Base-by-base conservation (phyloP, 495 filamentous ascomycete genomes). In the Penicillium steckii region DNA sequence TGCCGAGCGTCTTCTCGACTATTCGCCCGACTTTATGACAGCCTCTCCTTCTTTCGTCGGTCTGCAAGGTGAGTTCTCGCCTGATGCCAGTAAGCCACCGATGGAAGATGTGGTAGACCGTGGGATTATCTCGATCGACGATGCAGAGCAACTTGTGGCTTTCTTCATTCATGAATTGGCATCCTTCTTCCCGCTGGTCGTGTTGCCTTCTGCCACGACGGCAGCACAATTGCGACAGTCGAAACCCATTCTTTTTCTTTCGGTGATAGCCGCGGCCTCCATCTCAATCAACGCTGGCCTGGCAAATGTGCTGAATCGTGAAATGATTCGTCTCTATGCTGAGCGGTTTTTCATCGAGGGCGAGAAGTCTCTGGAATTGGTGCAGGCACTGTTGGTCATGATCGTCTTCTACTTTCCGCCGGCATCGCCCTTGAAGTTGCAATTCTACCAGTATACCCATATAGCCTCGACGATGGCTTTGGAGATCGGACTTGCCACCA, bases 391-490 rank as follows among this genome's bases (percentile, higher is more conserved):
- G 45, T 54, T 79, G 23, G 46, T 81, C 25, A 77, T 74, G 60
- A 71, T 68, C 29, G 55, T 79, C 25, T 80, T 74, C 57, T 81
- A 79, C 52, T 71, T 72, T 50, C 78, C 79, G 10, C 74, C 78
- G 4, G 67, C 66, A 1, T 72, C 69, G 33, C 74, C 70, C 25
- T 59, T 71, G 42, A 74, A 75, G 48, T 52, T 80, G 52, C 78
- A 81, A 46, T 72, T 75, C 46, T 81, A 80, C 57, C 73, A 82
- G 58, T 80, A 79, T 48, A 74, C 77, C 3, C 77, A 80, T 38
- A 79, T 82, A 52, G 78, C 78, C 10, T 71, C 72, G 17, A 76
- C 73, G 3, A 82, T 81, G 78, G 78, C 75, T 1, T 51, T 80
- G 53, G 78, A 81, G 49, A 75, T 82, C 30, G 78, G 78, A 1